Evolutionary conservation across 805 yeast genomes (phyloP).

Genomic region (Lipomyces yamadae): DNA sequence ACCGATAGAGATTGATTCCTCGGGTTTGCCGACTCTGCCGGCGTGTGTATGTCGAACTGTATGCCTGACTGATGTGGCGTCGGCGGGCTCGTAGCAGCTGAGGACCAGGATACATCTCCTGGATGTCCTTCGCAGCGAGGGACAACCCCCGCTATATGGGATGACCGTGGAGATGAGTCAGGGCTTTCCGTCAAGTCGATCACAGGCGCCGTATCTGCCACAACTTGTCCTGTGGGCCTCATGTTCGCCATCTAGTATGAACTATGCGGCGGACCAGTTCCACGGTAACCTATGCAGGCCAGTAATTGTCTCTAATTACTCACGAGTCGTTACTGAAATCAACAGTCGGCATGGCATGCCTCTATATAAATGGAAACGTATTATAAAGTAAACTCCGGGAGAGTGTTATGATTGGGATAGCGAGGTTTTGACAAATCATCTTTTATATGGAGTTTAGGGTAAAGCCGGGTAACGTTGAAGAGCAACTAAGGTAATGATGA

Average conservation of each 20-base stretch:
- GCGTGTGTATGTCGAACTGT: neutral
- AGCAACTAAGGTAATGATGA: too few species aligned
- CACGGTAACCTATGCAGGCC: neutral
- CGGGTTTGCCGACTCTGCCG: neutral
- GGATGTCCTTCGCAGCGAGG: neutral
- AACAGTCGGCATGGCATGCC: neutral
- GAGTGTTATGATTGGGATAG: too few species aligned
- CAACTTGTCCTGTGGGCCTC: neutral
- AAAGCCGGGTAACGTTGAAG: too few species aligned
- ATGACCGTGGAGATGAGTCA: neutral
- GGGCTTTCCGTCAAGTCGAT: constrained; percentile 1
- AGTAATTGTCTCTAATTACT: neutral
- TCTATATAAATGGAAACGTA: neutral
- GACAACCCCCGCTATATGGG: neutral
- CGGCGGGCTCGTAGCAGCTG: neutral
- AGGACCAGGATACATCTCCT: neutral
- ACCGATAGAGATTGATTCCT: neutral
- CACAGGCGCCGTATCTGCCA: neutral
- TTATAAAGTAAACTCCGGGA: too few species aligned
- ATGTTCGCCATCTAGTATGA: neutral
- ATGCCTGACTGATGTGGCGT: neutral
- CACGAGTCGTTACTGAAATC: neutral
- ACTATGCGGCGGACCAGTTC: neutral
- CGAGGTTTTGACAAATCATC: too few species aligned
- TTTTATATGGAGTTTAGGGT: too few species aligned